These are phyloP conservation scores for Alectoria sarmentosa DNA, from an alignment of 495 filamentous ascomycete species.

Conservation along the genomic window DNA sequence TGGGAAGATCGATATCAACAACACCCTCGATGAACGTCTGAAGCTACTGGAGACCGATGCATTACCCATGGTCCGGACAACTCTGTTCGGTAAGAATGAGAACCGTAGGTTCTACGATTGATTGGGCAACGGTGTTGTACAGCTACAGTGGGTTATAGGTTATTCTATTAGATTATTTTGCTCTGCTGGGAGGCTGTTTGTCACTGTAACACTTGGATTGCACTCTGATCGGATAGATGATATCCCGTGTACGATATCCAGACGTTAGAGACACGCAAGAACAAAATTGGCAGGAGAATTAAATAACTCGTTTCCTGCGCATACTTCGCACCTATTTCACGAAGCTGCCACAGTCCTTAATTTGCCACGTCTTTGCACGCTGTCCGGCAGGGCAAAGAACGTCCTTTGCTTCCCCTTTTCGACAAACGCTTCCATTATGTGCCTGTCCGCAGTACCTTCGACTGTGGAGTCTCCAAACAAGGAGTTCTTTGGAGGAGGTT, in stretches of 20 bases:
- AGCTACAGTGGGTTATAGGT: neutral
- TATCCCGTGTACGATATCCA: constrained; percentile 10
- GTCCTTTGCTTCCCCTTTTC: constrained; percentile 1
- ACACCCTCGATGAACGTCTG: constrained; percentile 91
- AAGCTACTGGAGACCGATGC: constrained; percentile 75
- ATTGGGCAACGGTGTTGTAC: constrained; percentile 19
- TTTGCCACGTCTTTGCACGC: neutral
- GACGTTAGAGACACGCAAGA: neutral
- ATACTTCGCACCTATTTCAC: neutral
- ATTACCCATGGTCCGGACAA: constrained; percentile 75
- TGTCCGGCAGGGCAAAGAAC: neutral
- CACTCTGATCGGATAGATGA: neutral
- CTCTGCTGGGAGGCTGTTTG: neutral
- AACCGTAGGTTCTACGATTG: constrained; percentile 94
- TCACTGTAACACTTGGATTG: neutral
- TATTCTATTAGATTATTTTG: neutral
- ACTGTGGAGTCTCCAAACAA: constrained; percentile 43
- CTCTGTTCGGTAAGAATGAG: constrained; percentile 82
- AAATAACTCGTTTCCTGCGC: neutral
- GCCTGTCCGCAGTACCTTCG: constrained; percentile 15
- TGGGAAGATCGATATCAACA: constrained; percentile 98
- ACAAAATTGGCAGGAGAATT: neutral
- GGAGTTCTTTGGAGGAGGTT: constrained; percentile 49
- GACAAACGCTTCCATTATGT: constrained; percentile 18
- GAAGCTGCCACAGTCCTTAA: neutral